Evolutionary conservation across 495 filamentous ascomycete species (phyloP), one percentile per base, ranked within the genome.

Genomic region (Pyronema domesticum): DNA sequence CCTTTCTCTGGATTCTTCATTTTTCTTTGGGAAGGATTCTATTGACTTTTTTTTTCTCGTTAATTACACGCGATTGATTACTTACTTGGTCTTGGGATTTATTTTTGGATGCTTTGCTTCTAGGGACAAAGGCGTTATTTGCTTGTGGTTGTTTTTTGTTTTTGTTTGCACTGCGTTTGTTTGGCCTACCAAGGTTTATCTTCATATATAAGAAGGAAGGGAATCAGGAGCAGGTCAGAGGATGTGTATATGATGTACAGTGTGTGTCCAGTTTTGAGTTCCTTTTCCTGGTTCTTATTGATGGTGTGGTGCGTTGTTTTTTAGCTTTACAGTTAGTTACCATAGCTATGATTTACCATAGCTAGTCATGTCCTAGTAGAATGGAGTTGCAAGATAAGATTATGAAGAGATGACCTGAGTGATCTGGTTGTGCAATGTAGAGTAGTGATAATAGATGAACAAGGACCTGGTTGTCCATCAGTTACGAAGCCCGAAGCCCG

Each of bases 141-240:
- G 49, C 23, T 60, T 59, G 43, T 60, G 59, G 37, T 34, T 50
- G 55, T 59, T 37, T 50, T 54, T 23, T 56, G 43, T 34, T 51
- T 35, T 51, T 33, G 43, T 55, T 33, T 36, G 44, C 40, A 53
- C 52, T 51, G 23, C 19, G 23, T 49, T 34, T 57, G 33, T 42
- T 43, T 53, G 40, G 51, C 39, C 37, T 59, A 40, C 46, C 11
- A 42, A 30, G 23, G 23, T 30, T 30, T 5, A 30, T 30, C 23
- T 42, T 42, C 39, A 42, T 42, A 42, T 42, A 13, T 7, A 17
- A 42, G 11, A 42, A 13, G 39, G 6, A 6, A 42, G 39, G 39
- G 11, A 13, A 2, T 42, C 15, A 17, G 15, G 39, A 17, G 39
- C 11, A 13, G 39, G 15, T 6, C 11, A 17, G 39, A 17, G 39